These are phyloP conservation scores for Prunus mongolica DNA, from an alignment of 306 rosid genomes.

Conservation along the genomic window DNA sequence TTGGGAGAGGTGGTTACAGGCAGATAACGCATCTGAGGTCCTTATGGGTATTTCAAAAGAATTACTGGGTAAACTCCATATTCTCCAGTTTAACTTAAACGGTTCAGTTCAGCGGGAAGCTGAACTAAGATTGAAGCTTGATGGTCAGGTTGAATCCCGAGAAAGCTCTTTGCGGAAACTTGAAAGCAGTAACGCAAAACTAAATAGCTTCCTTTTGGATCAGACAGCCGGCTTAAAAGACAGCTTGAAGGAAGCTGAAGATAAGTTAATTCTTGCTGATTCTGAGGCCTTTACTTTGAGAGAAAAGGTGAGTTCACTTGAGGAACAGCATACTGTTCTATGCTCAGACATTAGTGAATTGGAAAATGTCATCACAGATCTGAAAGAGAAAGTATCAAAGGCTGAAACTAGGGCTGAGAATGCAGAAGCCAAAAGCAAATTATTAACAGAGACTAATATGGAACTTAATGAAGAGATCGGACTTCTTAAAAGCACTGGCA, in stretches of 20 bases:
- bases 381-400: slow-evolving; percentile 32
- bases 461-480: slow-evolving; percentile 44
- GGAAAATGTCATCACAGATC: slow-evolving; percentile 33
- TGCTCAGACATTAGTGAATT: slow-evolving; percentile 32
- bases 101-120: slow-evolving; percentile 53
- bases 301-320: slow-evolving; percentile 45
- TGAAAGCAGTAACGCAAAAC: slow-evolving; percentile 26
- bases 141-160: slow-evolving; percentile 40
- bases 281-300: slow-evolving; percentile 35
- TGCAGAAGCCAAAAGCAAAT: slow-evolving; percentile 39
- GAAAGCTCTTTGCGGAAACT: slow-evolving; percentile 27
- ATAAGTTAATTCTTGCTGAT: slow-evolving; percentile 35
- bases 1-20: slow-evolving; percentile 62
- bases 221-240: slow-evolving; percentile 32
- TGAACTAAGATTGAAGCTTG: slow-evolving; percentile 54
- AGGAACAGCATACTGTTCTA: slow-evolving; percentile 31
- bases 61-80: slow-evolving; percentile 55
- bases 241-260: slow-evolving; percentile 44
- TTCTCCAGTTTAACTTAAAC: slow-evolving; percentile 63
- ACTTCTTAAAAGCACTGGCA: slow-evolving; percentile 33
- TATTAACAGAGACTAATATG: slow-evolving; percentile 31
- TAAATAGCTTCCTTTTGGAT: slow-evolving; percentile 23
- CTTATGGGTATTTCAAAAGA: slow-evolving; percentile 68
- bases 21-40: slow-evolving; percentile 52
- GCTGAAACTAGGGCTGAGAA: slow-evolving; percentile 46